Evolutionary conservation across 805 yeast species (phyloP).

Genomic region (Kodamaea hsintzibuensis): DNA sequence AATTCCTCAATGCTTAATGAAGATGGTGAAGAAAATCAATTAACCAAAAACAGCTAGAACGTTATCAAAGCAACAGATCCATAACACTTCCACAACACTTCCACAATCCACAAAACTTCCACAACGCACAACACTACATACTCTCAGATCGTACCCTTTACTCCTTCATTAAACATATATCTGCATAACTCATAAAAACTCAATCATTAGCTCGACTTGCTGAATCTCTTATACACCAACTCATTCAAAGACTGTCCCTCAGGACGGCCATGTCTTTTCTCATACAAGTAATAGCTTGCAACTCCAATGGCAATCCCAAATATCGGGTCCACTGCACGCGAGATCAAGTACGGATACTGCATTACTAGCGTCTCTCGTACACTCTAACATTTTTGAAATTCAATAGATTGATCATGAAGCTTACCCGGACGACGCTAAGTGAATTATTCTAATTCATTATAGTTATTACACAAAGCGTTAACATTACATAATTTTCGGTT

Average conservation of each 20-base stretch:
- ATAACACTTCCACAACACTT: too few species aligned
- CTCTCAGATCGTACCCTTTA: not conserved
- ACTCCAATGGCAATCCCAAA: slow-evolving; percentile 65
- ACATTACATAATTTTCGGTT: not conserved
- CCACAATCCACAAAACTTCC: too few species aligned
- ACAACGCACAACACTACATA: too few species aligned
- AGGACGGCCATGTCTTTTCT: slow-evolving; percentile 54
- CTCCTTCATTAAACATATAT: not conserved
- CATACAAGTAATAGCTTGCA: slow-evolving; percentile 63
- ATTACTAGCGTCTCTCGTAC: slow-evolving; percentile 13
- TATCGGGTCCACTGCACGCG: slow-evolving; percentile 61
- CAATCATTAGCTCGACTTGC: not conserved
- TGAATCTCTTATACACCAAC: slow-evolving; percentile 28
- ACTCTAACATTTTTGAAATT: too few species aligned
- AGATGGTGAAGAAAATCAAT: too few species aligned
- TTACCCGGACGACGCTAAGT: too few species aligned
- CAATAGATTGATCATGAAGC: too few species aligned
- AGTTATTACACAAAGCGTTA: too few species aligned
- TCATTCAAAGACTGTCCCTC: slow-evolving; percentile 63
- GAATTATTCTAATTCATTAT: too few species aligned
- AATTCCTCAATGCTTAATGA: too few species aligned
- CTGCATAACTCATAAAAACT: not conserved
- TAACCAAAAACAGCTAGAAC: too few species aligned
- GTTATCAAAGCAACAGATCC: too few species aligned
- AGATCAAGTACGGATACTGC: slow-evolving; percentile 49